Base-by-base conservation (phyloP, 2,329 filamentous ascomycete genomes). In the Trichoderma sp. region DNA sequence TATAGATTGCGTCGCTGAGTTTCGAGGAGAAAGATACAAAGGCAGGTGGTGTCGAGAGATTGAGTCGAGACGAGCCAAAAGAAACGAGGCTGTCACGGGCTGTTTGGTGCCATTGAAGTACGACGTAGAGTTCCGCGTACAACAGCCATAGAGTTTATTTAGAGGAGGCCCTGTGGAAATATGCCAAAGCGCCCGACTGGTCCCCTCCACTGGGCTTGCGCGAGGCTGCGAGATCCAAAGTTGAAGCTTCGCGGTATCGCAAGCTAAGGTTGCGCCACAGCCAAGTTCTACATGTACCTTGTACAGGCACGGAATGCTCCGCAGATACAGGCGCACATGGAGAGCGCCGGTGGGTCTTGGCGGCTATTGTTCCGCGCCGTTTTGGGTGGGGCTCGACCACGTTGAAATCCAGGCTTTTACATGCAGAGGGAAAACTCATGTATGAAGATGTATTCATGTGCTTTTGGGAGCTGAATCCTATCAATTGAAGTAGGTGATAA, bases 181-280 rank as follows among this genome's bases (percentile, higher is more conserved):
- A 16, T n/a, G 56, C 31, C 31, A 19, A 37, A 49, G 33, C 11
- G 56, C 56, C 27, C 19, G 8, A 14, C 27, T 11, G 37, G 21
- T 24, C 14, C n/a, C 33, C 10, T 33, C 56, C 31, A 11, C 13
- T 21, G n/a, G 21, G 27, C 24, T 29, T 57, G 21, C 35, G 47
- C 40, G 63, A 66, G 63, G 63, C 37, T 57, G 53, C 47, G 24
- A 47, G 62, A 57, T 33, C 5, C 53, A 37, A 37, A 29, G 21
- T 49, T 49, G n/a, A 49, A 49, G 47, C 19, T 49, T 27, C 52
- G 24, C 64, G 53, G 52, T 52, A 65, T 65, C 35, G 35, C 53
- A 52, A 43, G 35, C 35, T 37, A 52, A 31, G 35, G 29, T 73
- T 52, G 49, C 71, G 49, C 21, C 11, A 27, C 49, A 85, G 77